Base-by-base conservation (phyloP, 306 rosid genomes). In the Trifolium repens region DNA sequence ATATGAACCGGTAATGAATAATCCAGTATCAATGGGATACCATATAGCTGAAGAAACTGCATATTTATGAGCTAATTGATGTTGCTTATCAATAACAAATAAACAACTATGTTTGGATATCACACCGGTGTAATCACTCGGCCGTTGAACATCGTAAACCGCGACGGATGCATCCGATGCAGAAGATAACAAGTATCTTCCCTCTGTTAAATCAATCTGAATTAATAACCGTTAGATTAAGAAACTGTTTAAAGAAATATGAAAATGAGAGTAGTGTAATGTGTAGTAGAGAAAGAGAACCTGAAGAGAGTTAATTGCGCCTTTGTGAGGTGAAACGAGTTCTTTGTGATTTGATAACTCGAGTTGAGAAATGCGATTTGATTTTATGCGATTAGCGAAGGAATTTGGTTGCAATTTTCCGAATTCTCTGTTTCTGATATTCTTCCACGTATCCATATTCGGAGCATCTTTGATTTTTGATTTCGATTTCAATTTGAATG, bases 401-500 rank as follows among this genome's bases (percentile, higher is more conserved):
- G 59, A 39, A 78, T 72, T 37, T 46, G 94, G 82, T 72, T 90
- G 88, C 68, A 85, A 66, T 83, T 79, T 82, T 27, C 98, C 98
- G 71, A 72, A 74, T 91, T 94, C 98, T 75, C 96, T 90, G 87
- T 90, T 94, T 84, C 91, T 85, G 89, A 94, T 90, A 73, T 87
- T 78, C 90, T 90, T 90, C 96, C 98, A 94, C 96, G 88, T 86
- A 83, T 84, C 89, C 98, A 93, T 91, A 78, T 80, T 85, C 90
- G 78, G 78, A 85, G 92, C 98, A 94, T 94, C 97, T 89, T 93
- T 76, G 78, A 50, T 17, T 67, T 71, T 26, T 1, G 9, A 27
- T 5, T 24, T 30, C 11, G 11, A 26, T 60, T 60, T 57, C 24
- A 6, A 15, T 15, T 50, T 50, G 22, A 50, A 52, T 13, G 12